Evolutionary conservation across 768 basidiomycete species (phyloP), one percentile per base, ranked within the genome.

Genomic region (Agaricus blazei): DNA sequence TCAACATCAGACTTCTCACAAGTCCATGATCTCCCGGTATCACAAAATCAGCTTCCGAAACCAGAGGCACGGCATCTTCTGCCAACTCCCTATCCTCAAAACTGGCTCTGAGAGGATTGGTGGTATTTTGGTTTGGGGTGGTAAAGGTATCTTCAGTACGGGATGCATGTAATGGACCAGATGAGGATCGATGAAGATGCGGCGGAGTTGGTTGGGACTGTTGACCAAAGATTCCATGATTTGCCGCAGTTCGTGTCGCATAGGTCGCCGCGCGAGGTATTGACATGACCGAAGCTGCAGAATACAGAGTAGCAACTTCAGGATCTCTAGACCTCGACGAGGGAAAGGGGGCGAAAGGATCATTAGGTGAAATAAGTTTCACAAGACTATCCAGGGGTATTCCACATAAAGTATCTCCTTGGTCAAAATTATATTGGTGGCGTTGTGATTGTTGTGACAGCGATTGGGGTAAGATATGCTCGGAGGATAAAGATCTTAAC

Each of bases 291-390:
- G 87, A 90, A 4, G 88, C 89, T 0, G 89, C 89, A n/a, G 89
- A 89, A 67, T 93, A 93, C 4, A 93, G 74, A 3, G 90, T 92
- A 15, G 90, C 88, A 9, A 90, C 87, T 50, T 94, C 92, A 0
- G 87, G 77, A 67, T 93, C 91, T 19, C 77, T 76, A 11, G 74
- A 72, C 34, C 43, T 47, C 24, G 78, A 72, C 11, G 72, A 67
- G 9, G 64, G 56, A 56, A 69, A 77, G 1, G 77, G 71, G 0
- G 78, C 70, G 64, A 82, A 85, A 0, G 82, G 72, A 56, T 84
- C 82, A 61, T 87, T 81, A 4, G 87, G 82, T 11, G 85, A 88
- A 12, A 83, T 75, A 7, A 93, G 77, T 45, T 79, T 78, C 27
- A 93, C 75, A 36, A 91, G 79, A 62, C 81, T 83, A 60, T 84